Evolutionary conservation across 805 yeast species (phyloP).

Genomic region (Komagataella kurtzmanii): DNA sequence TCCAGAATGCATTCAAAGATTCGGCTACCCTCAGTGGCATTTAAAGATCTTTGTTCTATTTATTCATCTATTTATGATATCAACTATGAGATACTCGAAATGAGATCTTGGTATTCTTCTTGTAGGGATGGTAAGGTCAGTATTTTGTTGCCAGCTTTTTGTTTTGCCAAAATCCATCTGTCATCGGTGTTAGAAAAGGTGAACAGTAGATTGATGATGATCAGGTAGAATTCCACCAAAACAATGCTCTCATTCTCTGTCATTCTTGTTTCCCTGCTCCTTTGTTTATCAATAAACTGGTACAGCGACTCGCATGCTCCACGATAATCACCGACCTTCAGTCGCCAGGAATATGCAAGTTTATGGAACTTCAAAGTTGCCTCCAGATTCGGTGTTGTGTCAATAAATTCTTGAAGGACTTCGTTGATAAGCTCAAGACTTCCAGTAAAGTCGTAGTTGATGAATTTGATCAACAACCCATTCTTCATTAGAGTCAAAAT

Average conservation of each 20-base stretch:
- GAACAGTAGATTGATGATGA: slow-evolving; percentile 23
- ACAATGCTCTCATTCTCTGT: slow-evolving; percentile 6
- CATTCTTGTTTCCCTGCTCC: slow-evolving; percentile 1
- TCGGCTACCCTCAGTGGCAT: slow-evolving; percentile 24
- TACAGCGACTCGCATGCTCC: slow-evolving; percentile 32
- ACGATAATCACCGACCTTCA: slow-evolving; percentile 34
- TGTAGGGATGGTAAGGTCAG: slow-evolving; percentile 7
- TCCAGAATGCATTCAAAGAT: slow-evolving; percentile 44
- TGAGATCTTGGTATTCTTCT: slow-evolving; percentile 4
- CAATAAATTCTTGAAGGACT: slow-evolving; percentile 20
- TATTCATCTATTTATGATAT: neutral
- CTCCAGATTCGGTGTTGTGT: slow-evolving; percentile 10
- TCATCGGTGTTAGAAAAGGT: slow-evolving; percentile 22
- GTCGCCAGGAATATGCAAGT: slow-evolving; percentile 36
- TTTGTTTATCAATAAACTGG: slow-evolving; percentile 19
- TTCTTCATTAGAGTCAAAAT: slow-evolving; percentile 23
- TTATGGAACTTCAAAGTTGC: slow-evolving; percentile 30
- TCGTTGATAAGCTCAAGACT: slow-evolving; percentile 28
- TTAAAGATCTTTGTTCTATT: neutral
- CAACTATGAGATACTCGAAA: neutral
- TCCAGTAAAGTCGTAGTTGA: slow-evolving; percentile 28
- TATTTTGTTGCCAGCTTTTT: slow-evolving; percentile 4
- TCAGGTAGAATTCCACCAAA: slow-evolving; percentile 21
- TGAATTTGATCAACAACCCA: slow-evolving; percentile 24
- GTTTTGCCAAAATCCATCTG: slow-evolving; percentile 22